Conservation (phyloP, 306 rosid genomes). For the Prunus fruticosa region DNA sequence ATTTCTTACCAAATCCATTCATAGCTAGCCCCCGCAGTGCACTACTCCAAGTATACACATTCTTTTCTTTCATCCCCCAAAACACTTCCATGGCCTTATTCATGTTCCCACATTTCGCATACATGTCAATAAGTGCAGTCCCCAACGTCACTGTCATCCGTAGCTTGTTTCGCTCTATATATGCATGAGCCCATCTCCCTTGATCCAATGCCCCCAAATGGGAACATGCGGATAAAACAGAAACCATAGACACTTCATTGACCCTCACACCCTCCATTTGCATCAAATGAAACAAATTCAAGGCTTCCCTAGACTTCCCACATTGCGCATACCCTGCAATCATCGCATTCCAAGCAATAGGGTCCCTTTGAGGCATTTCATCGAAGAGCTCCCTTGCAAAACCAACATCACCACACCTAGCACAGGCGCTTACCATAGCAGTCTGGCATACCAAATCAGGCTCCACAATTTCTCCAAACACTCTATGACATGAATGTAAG, state of each 20-base stretch:
- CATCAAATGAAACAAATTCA: constrained; percentile 48
- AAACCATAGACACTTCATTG: constrained; percentile 60
- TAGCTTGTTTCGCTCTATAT: constrained; percentile 45
- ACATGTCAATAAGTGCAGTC: constrained; percentile 9
- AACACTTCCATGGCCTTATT: constrained; percentile 62
- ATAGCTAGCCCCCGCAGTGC: constrained; percentile 64
- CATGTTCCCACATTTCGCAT: constrained; percentile 58
- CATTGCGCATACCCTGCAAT: constrained; percentile 49
- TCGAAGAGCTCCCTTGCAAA: constrained; percentile 58
- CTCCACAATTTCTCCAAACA: constrained; percentile 25
- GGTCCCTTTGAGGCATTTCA: constrained; percentile 47
- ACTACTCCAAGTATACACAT: constrained; percentile 57
- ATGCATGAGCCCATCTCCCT: constrained; percentile 63
- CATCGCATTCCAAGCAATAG: constrained; percentile 54
- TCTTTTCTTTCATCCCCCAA: constrained; percentile 56
- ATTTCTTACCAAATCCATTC: constrained; percentile 56
- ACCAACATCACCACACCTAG: constrained; percentile 36
- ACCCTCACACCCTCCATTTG: constrained; percentile 55
- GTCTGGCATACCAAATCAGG: constrained; percentile 54
- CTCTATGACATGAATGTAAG: constrained; percentile 29
- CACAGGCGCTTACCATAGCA: constrained; percentile 48
- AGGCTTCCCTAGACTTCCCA: constrained; percentile 52
- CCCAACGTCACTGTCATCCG: constrained; percentile 30
- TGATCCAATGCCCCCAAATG: constrained; percentile 60
- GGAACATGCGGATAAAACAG: constrained; percentile 44